Evolutionary conservation across 164 flowering plant species (phyloP).

Genomic region (Stephania yunnanensis): DNA sequence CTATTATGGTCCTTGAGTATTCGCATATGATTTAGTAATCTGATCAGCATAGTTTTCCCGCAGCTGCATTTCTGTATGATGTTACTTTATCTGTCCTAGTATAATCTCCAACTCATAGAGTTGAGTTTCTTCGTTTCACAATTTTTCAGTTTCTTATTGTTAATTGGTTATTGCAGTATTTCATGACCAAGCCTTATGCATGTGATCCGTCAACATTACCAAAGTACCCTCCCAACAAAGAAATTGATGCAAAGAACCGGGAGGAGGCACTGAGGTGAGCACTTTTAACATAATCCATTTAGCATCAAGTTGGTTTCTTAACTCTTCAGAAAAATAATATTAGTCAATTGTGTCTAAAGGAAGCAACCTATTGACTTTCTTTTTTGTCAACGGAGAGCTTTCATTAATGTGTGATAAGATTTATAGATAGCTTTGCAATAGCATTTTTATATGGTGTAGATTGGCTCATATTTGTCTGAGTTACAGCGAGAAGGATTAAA

Average conservation of each 20-base stretch:
- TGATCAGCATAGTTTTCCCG: not conserved
- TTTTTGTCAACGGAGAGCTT: too few relatives aligned
- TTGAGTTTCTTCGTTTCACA: not conserved
- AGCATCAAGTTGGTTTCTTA: not conserved
- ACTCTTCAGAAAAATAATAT: not conserved
- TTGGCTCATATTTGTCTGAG: too few relatives aligned
- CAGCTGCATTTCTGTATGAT: not conserved
- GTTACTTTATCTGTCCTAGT: not conserved
- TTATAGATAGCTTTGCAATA: too few relatives aligned
- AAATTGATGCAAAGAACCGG: constrained; percentile 74
- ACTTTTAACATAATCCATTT: not conserved
- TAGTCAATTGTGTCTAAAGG: not conserved
- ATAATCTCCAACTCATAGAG: not conserved
- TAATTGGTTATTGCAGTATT: constrained; percentile 47
- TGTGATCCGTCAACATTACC: constrained; percentile 87
- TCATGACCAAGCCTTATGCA: constrained; percentile 69
- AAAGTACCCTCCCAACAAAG: constrained; percentile 82
- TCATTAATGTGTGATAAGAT: too few relatives aligned
- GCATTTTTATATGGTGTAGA: too few relatives aligned
- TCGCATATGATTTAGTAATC: not conserved
- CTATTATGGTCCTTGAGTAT: not conserved
- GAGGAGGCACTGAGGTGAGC: constrained; percentile 55
- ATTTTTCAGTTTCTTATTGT: not conserved
- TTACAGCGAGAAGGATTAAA: too few relatives aligned
- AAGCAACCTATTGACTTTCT: not conserved